These are phyloP conservation scores for Drosera capensis DNA, from an alignment of 148 eudicot genomes.

Conservation along the genomic window DNA sequence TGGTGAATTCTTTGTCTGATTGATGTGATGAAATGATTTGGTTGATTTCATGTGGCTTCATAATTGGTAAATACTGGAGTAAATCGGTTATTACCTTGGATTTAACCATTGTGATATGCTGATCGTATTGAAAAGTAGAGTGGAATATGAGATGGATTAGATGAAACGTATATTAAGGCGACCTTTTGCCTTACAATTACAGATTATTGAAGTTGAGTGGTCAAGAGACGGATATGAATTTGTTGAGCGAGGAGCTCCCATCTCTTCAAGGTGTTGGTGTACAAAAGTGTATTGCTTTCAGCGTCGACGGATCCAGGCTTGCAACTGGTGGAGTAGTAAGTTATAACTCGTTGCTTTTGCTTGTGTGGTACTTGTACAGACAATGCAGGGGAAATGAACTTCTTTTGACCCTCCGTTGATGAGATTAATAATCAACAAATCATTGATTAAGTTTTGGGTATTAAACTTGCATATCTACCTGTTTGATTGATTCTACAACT, in stretches of 20 bases:
- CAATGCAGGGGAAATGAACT: neutral
- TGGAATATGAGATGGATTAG: no score
- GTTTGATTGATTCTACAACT: constrained; percentile 9
- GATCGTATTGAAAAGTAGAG: no score
- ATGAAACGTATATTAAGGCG: no score
- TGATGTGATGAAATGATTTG: no score
- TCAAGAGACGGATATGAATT: constrained; percentile 28
- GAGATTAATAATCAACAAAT: neutral
- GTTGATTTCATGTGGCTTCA: no score
- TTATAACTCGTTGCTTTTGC: neutral
- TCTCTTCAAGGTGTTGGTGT: constrained; percentile 58
- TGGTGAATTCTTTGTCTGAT: no score
- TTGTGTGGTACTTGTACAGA: neutral
- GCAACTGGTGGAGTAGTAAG: constrained; percentile 86
- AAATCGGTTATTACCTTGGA: no score
- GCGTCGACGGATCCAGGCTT: constrained; percentile 78
- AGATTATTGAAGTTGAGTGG: constrained; percentile 51
- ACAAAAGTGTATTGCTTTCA: constrained; percentile 70
- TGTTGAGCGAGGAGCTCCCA: constrained; percentile 38
- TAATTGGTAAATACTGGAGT: no score
- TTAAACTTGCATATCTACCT: constrained; percentile 1
- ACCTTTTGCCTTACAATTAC: no score
- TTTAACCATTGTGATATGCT: no score
- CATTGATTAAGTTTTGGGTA: constrained; percentile 1
- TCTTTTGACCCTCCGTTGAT: neutral